Conservation (phyloP, 805 yeast genomes). For the Ogataea neopini region DNA sequence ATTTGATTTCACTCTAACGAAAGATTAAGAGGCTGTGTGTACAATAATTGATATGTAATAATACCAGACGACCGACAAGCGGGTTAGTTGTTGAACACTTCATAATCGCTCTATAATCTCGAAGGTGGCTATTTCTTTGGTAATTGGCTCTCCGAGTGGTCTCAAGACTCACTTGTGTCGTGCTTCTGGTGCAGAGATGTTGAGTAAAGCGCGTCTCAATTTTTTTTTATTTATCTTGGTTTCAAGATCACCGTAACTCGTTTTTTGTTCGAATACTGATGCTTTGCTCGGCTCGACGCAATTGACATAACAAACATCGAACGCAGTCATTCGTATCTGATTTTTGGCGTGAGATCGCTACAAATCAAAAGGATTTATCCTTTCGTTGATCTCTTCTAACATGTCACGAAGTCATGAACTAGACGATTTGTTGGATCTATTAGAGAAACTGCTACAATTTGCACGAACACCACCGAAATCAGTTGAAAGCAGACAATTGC, state of each 20-base stretch:
- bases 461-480: constrained; percentile 11
- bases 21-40: not conserved
- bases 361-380: not conserved
- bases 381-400: not conserved
- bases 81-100: no score
- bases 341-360: not conserved
- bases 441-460: constrained; percentile 15
- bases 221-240: not conserved
- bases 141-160: no score
- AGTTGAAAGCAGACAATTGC: constrained; percentile 7
- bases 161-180: no score
- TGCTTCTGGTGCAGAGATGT: constrained; percentile 5
- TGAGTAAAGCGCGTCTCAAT: not conserved
- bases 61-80: no score
- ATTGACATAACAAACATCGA: not conserved
- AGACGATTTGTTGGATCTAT: constrained; percentile 20
- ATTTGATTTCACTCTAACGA: constrained; percentile 52
- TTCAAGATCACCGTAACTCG: not conserved
- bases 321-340: not conserved
- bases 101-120: no score
- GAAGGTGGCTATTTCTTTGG: no score
- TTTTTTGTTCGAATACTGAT: not conserved
- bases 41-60: no score
- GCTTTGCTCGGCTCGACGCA: not conserved
- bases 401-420: constrained; percentile 12